Base-by-base conservation (phyloP, 2,329 filamentous ascomycete genomes). In the Colletotrichum sp. region DNA sequence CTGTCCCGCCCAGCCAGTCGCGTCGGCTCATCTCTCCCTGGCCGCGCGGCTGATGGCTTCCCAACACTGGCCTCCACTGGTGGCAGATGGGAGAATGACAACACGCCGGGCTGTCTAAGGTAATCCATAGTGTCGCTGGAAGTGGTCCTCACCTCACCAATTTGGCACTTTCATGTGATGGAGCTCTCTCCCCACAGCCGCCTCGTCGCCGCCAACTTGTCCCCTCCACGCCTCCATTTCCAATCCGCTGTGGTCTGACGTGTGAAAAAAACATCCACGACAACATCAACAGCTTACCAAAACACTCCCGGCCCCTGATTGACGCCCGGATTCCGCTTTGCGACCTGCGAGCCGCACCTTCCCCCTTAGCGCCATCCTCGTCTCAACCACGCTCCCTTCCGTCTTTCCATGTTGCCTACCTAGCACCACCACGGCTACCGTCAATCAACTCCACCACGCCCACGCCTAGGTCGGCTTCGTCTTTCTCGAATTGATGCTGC, bases 151-250 rank as follows among this genome's bases (percentile, higher is more conserved):
- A 70, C 44, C 57, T 63, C 68, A 52, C 19, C 64, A 73, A 64
- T 76, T 75, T 60, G 44, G 39, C 22, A 64, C 74, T 76, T 76
- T 76, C 74, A 76, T 76, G 74, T 76, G 74, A 76, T 76, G 74
- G 65, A 76, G 70, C 74, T 74, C 44, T 52, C 44, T 52, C 74
- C 74, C 74, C 74, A 76, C 74, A 60, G 60, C 64, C 44, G 36
- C 64, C 32, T 72, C 70, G 55, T 25, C 70, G 64, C 27, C 57
- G 63, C 52, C 34, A 60, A 65, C 28, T 19, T 67, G 22, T 75
- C 32, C 34, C 44, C 44, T 52, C 44, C 44, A 52, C 44, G 44
- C 44, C 44, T 34, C 16, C 73, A 59, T 19, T 30, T 39, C 34
- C 70, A 59, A 52, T 32, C 69, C 22, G 36, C n/a, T 48, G 64